These are phyloP conservation scores for Fusarium concolor DNA, from an alignment of 2,329 filamentous ascomycete genomes.

Conservation along the genomic window DNA sequence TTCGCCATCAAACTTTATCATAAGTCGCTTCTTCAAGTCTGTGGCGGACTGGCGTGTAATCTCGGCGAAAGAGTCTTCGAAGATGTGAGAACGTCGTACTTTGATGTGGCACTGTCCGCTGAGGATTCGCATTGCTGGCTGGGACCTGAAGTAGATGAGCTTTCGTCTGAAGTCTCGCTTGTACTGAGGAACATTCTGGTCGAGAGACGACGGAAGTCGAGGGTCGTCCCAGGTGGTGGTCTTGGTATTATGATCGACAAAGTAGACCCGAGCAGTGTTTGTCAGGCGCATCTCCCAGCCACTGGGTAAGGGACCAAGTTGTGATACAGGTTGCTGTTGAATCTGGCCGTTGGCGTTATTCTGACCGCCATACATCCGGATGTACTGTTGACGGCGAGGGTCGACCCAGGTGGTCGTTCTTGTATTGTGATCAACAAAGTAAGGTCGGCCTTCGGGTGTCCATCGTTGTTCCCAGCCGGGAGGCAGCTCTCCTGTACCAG, in stretches of 20 bases:
- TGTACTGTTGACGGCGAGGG: constrained; percentile 96
- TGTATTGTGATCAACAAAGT: constrained; percentile 99
- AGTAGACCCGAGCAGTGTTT: constrained; percentile 97
- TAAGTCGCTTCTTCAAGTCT: constrained; percentile 96
- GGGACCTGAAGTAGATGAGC: constrained; percentile 98
- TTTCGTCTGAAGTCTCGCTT: constrained; percentile 99
- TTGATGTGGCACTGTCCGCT: constrained; percentile 99
- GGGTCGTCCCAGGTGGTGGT: constrained; percentile 99
- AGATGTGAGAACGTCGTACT: constrained; percentile 94
- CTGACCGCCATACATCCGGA: constrained; percentile 93
- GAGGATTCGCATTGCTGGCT: constrained; percentile 93
- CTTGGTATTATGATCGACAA: constrained; percentile 99
- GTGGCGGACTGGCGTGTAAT: constrained; percentile 96
- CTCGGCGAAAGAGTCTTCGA: constrained; percentile 98
- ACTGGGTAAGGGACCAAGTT: constrained; percentile 92
- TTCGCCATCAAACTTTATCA: constrained; percentile 99
- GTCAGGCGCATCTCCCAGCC: constrained; percentile 99
- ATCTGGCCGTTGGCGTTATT: constrained; percentile 88
- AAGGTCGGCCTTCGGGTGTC: constrained; percentile 93
- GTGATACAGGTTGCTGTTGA: constrained; percentile 96
- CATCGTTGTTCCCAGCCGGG: constrained; percentile 96
- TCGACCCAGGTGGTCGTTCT: constrained; percentile 99
- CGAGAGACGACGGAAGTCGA: constrained; percentile 90
- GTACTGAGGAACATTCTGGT: constrained; percentile 99
- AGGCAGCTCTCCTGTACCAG: constrained; percentile 93